These are phyloP conservation scores for Thielaviopsis populi DNA, from an alignment of 2,329 filamentous ascomycete species.

Conservation along the genomic window DNA sequence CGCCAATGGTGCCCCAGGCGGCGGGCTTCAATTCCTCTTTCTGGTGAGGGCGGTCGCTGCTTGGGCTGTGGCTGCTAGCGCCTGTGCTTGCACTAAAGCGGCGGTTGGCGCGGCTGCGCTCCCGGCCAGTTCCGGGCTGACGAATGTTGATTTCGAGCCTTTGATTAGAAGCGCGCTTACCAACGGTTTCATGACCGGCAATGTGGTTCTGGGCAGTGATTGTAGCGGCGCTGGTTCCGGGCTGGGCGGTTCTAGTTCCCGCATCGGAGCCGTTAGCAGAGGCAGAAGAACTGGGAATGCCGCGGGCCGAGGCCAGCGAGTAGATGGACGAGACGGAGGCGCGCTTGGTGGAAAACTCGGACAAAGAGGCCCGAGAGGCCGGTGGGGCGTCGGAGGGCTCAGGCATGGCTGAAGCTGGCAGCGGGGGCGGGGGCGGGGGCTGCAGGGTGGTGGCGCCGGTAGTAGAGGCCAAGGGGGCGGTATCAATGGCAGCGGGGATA, in stretches of 20 bases:
- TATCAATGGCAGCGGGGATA: not conserved
- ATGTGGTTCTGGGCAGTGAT: slow-evolving; percentile 12
- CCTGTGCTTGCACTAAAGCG: slow-evolving; percentile 69
- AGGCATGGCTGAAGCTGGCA: not conserved
- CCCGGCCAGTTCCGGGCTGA: slow-evolving; percentile 36
- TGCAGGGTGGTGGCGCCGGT: not conserved
- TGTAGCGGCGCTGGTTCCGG: slow-evolving; percentile 8
- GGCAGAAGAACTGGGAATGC: slow-evolving; percentile 35
- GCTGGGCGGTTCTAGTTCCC: slow-evolving; percentile 19
- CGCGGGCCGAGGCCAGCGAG: slow-evolving; percentile 48
- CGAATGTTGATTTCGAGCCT: slow-evolving; percentile 22
- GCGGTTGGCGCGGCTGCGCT: slow-evolving; percentile 55
- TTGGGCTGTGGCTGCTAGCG: slow-evolving; percentile 68
- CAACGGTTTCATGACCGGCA: slow-evolving; percentile 16
- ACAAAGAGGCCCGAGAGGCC: slow-evolving; percentile 32
- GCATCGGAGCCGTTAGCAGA: slow-evolving; percentile 41
- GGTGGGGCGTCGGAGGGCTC: slow-evolving; percentile 21
- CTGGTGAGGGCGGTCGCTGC: slow-evolving; percentile 50
- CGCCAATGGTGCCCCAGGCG: slow-evolving; percentile 60
- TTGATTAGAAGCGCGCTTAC: slow-evolving; percentile 7
- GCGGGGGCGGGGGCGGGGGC: not conserved
- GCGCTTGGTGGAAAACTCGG: slow-evolving; percentile 44
- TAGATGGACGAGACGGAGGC: slow-evolving; percentile 60
- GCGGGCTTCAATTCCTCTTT: slow-evolving; percentile 46
- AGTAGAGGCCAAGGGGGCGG: not conserved